Evolutionary conservation across 2,329 filamentous ascomycete genomes (phyloP), one percentile per base, ranked within the genome.

Genomic region (Pseudocercospora eumusae): DNA sequence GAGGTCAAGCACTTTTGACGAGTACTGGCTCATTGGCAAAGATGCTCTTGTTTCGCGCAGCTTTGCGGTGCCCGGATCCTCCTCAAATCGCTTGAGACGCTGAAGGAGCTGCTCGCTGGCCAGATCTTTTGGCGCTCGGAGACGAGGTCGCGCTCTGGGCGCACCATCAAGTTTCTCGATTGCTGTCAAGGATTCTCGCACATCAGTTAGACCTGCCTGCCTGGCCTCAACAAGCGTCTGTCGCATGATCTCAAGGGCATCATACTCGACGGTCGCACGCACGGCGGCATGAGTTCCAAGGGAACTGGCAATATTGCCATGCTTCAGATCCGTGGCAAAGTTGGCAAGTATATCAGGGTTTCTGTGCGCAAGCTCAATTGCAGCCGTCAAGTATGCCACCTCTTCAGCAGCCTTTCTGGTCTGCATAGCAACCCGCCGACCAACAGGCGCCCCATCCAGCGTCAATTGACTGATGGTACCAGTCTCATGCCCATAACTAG

Each of bases 11-110:
- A 82, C 72, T 50, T 76, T 49, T 3, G 69, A 61, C 44, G 70
- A 66, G 54, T 75, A 73, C 47, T 75, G 68, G 55, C 75, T 78
- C 72, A 81, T 78, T 9, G 79, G 80, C 23, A 82, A 66, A 4
- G 70, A 68, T 4, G 72, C 71, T 59, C 73, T 75, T 54, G 75
- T 75, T 15, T 62, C 62, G 36, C 73, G 73, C 13, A 73, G 53
- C 6, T 62, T 50, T 21, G 64, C 60, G 9, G 70, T 57, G 8
- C 42, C 40, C 1, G 62, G 56, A 50, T 72, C 67, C 5, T 55
- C 47, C 13, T 66, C 63, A 44, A 69, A 69, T 25, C 47, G 58
- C n/a, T 60, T 52, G 18, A 66, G 66, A 7, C 60, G 60, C 10
- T 64, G 54, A 13, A 62, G 53, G 21, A 69, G 65, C 20, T 57